Evolutionary conservation across 106 monocot genomes (phyloP), one percentile per base, ranked within the genome.

Genomic region (Dendrobium officinale): DNA sequence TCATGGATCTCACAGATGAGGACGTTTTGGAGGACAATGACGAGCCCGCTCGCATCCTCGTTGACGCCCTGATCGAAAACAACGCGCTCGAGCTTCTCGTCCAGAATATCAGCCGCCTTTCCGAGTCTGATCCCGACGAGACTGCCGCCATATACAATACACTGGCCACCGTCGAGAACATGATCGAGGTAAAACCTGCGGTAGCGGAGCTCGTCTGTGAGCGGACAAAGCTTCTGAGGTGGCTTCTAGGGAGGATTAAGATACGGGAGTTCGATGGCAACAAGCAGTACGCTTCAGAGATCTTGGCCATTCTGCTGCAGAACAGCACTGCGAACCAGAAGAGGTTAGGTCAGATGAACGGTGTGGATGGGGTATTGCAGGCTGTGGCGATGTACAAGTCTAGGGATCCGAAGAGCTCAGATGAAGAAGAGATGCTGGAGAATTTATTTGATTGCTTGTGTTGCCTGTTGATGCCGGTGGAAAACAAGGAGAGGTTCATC

Each of bases 381-480:
- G 98, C 98, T 0, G 98, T 98, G 27, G 92, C 98, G 0, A 87
- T 95, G 94, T 98, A 98, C 83, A 98, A 95, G 79, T 95, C 98
- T 0, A 85, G 89, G 86, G 98, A 98, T 56, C 98, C 94, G 15
- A 98, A 98, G 85, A 98, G 85, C 72, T 82, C 86, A 0, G 94
- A 98, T 44, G 98, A 98, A 85, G 97, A 92, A 85, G 98, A 98
- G 91, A 92, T 98, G 98, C 80, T 98, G 82, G 98, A 98, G 88
- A 98, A 98, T 78, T 78, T 95, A 82, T 98, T 98, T 79, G 92
- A 98, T 79, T 95, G 98, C 73, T 79, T 98, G 75, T 98, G 98
- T 77, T 98, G 98, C 51, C 79, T 98, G 81, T 79, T 98, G 81
- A 94, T 98, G 97, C 97, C 94, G 1, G 47, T 88, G 77, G 97